Percentiles rank a stretch among this genome's conserved stretches.
Conservation (phyloP, 164 flowering plant genomes). For the Protea cynaroides region DNA sequence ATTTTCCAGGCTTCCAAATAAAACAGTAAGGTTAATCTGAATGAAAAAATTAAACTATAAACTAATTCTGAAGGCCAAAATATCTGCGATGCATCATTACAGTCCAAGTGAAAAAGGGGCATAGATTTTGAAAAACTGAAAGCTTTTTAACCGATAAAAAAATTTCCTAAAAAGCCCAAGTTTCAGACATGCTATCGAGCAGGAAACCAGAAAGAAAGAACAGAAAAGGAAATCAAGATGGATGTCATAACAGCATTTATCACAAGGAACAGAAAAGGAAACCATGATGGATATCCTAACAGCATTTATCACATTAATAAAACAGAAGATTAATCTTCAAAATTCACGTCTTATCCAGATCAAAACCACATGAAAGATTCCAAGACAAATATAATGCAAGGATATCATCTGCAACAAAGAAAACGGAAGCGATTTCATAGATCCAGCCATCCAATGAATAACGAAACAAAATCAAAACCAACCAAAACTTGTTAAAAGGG, state of each 20-base stretch:
- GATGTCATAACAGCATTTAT: not conserved
- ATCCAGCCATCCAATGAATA: slow-evolving; percentile 3
- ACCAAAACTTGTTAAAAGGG: not conserved
- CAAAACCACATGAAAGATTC: not conserved
- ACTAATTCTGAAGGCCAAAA: not conserved
- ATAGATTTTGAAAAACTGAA: too few relatives aligned
- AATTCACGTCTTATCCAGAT: not conserved
- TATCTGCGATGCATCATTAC: not conserved
- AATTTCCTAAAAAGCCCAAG: not conserved
- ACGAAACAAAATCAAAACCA: not conserved
- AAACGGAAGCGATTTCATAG: not conserved
- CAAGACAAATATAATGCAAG: not conserved
- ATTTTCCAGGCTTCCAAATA: not conserved
- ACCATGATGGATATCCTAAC: not conserved
- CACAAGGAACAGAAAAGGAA: not conserved
- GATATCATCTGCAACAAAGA: not conserved
- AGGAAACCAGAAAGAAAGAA: not conserved
- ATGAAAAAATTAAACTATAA: not conserved
- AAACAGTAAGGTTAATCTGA: not conserved
- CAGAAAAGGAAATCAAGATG: not conserved
- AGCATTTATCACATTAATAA: not conserved
- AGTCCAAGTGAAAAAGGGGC: not conserved
- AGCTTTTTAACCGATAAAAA: not conserved
- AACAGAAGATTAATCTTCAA: not conserved
- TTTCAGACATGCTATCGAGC: not conserved